phyloP scores from a whole-genome alignment of 192 early-diverging fungal genomes.

The Coemansia pectinata region DNA sequence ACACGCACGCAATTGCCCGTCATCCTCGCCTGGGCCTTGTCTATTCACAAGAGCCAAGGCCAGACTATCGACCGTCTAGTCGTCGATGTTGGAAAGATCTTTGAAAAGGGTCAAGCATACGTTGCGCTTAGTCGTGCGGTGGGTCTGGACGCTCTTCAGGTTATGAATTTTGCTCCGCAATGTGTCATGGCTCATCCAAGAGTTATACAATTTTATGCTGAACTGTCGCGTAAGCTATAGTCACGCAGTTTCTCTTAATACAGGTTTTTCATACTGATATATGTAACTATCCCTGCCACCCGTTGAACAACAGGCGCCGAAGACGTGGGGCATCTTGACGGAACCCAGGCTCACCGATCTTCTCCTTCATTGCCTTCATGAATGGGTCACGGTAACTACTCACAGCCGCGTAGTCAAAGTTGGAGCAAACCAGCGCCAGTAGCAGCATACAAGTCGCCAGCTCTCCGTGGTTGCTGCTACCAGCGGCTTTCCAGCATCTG shows the following conservation, averaged over 20 bases:
- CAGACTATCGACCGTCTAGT: constrained; percentile 77
- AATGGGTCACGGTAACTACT: neutral
- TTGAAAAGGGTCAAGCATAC: constrained; percentile 86
- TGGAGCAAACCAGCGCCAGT: neutral
- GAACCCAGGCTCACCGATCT: neutral
- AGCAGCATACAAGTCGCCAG: neutral
- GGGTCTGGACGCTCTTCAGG: constrained; percentile 67
- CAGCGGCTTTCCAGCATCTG: neutral
- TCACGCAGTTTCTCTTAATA: neutral
- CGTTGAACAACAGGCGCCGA: neutral
- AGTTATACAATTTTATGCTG: constrained; percentile 68
- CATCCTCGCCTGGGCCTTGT: constrained; percentile 83
- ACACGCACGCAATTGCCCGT: constrained; percentile 65
- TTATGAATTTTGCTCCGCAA: constrained; percentile 62
- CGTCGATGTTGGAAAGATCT: constrained; percentile 74
- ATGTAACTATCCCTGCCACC: neutral
- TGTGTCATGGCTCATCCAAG: constrained; percentile 74
- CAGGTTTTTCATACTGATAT: neutral
- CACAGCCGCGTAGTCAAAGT: neutral
- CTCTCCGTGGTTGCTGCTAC: neutral
- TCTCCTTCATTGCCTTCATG: neutral
- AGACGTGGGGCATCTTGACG: neutral
- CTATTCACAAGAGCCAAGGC: constrained; percentile 87
- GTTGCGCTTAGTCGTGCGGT: constrained; percentile 82
- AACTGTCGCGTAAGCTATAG: constrained; percentile 34